Percentiles rank a stretch among this genome's conserved stretches.
Conservation (phyloP, 2,329 filamentous ascomycete genomes). For the Apiospora saccharicola region DNA sequence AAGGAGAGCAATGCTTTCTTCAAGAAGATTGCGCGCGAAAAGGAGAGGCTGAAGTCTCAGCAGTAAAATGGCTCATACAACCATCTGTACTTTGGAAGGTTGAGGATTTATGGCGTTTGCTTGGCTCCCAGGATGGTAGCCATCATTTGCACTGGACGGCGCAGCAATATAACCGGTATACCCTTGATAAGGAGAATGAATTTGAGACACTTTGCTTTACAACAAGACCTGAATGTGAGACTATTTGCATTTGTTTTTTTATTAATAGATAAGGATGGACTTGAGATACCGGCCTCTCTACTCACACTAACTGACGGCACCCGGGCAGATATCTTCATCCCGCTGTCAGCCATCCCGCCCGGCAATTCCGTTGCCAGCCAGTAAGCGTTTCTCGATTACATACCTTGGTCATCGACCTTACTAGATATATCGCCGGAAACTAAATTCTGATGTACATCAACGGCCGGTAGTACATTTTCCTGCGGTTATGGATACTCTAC, state of each 20-base stretch:
- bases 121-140: neutral
- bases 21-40: slow-evolving; percentile 70
- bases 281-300: neutral
- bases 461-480: neutral
- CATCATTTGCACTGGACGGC: slow-evolving; percentile 15
- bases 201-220: neutral
- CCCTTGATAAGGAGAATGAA: slow-evolving; percentile 17
- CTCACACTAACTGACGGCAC: neutral
- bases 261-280: neutral
- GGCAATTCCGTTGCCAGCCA: neutral
- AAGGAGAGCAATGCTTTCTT: slow-evolving; percentile 68
- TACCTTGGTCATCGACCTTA: neutral
- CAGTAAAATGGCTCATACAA: neutral
- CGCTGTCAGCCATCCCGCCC: neutral
- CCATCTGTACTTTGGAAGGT: neutral
- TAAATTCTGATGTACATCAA: neutral
- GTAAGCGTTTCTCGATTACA: neutral
- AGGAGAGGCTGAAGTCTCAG: slow-evolving; percentile 53
- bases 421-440: neutral
- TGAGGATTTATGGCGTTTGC: neutral
- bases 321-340: neutral
- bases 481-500: neutral
- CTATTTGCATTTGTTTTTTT: neutral
- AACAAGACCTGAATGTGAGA: neutral
- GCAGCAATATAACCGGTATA: slow-evolving; percentile 14